phyloP scores from a whole-genome alignment of 23 red algal species.

The Agarophyton chilense region DNA sequence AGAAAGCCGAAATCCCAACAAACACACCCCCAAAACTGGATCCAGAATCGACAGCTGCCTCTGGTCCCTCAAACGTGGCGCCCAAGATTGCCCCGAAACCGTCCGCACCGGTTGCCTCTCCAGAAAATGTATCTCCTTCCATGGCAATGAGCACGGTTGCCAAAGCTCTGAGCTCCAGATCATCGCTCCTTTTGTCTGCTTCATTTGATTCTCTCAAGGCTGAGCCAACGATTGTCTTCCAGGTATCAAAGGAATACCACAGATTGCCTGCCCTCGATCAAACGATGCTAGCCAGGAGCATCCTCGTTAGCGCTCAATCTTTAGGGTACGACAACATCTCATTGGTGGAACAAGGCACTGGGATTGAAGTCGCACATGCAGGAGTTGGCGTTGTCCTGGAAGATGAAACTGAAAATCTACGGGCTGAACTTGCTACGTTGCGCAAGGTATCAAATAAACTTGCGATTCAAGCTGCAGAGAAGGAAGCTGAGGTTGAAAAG shows the following conservation, averaged over 20 bases:
- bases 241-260: conserved; percentile 57
- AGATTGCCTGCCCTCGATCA: conserved; percentile 9
- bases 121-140: conserved; percentile 17
- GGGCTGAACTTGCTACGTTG: conserved; percentile 50
- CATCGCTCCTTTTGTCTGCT: conserved; percentile 13
- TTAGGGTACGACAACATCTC: conserved; percentile 48
- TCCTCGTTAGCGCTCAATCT: conserved; percentile 1
- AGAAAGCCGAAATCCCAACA: not conserved
- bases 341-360: conserved; percentile 50
- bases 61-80: not conserved
- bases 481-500: conserved; percentile 26
- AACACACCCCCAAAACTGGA: not conserved
- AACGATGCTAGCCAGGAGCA: not conserved
- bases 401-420: conserved; percentile 50
- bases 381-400: conserved; percentile 52
- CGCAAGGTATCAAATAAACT: conserved; percentile 38
- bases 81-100: not conserved
- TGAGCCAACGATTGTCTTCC: conserved; percentile 63
- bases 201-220: conserved; percentile 65
- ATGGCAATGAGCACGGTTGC: conserved; percentile 12
- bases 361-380: conserved; percentile 37
- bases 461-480: conserved; percentile 21
- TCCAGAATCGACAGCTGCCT: not conserved
- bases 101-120: not conserved
- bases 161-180: conserved; percentile 4